Evolutionary conservation across 345 rosid genomes (phyloP), one percentile per base, ranked within the genome.

Genomic region (Rubroshorea leprosula): DNA sequence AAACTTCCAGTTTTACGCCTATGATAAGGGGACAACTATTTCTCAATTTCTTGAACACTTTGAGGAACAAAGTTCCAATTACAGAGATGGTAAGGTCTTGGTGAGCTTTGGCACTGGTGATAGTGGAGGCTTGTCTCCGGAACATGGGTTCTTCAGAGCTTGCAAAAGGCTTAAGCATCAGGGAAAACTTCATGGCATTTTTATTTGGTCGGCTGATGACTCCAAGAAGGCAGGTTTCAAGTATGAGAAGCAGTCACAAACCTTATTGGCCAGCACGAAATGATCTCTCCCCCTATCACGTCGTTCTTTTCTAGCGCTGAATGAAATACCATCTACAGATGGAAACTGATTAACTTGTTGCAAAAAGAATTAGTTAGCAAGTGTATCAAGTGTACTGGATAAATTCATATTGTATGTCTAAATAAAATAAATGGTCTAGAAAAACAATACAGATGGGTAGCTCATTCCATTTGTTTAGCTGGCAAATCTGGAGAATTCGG

Each of bases 1-100:
- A 14, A 78, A 83, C 72, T 83, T 83, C 58, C 84, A 80, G 61
- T 83, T 80, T 63, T 83, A 83, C 22, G 78, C 86, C 45, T 80
- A 76, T 55, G 65, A 55, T 2, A 70, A 66, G 29, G 66, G 77
- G 4, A 80, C 82, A 44, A 76, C 62, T 3, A 51, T 74, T 38
- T 38, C 77, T 39, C 68, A 76, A 25, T 83, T 83, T 38, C 17
- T 80, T 66, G 21, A 71, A 24, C 53, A 74, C 51, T 72, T 68
- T 52, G 49, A 64, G 4, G 54, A 29, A 16, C 86, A 83, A 58
- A 72, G 53, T 65, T 55, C 64, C 5, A 76, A 80, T 54, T 83
- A 80, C 43, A 39, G 7, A 41, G 76, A 72, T 14, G 80, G 82
- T 4, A 76, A 74, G 56, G 68, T 80, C 26, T 50, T 76, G 15